Percentiles rank a stretch among this genome's conserved stretches.
Evolutionary conservation across 2,329 filamentous ascomycete species (phyloP).

Genomic region (Bertia moriformis): DNA sequence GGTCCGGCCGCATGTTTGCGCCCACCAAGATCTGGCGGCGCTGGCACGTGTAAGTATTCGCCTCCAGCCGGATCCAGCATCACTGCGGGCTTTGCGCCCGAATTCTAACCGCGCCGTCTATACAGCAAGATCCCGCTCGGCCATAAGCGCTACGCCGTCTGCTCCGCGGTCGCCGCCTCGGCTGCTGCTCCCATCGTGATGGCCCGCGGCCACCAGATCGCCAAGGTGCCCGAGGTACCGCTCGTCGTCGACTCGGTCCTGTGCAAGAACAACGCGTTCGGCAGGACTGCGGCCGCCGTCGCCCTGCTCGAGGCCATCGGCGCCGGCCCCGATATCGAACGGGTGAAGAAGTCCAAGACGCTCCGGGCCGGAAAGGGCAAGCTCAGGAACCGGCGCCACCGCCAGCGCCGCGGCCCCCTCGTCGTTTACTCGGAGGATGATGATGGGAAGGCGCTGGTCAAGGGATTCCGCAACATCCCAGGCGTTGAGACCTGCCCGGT

Average conservation of each 20-base stretch:
- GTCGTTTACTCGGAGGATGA: slow-evolving; percentile 93
- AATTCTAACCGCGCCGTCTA: slow-evolving; percentile 11
- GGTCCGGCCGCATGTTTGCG: slow-evolving; percentile 99
- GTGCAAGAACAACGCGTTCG: slow-evolving; percentile 64
- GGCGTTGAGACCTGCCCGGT: slow-evolving; percentile 95
- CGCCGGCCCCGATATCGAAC: slow-evolving; percentile 78
- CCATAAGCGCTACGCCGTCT: slow-evolving; percentile 88
- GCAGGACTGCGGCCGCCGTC: slow-evolving; percentile 80
- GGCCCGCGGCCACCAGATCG: slow-evolving; percentile 93
- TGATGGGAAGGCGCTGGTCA: slow-evolving; percentile 86
- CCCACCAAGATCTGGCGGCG: slow-evolving; percentile 99
- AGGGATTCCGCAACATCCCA: slow-evolving; percentile 96
- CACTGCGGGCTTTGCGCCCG: slow-evolving; percentile 3
- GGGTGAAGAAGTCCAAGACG: slow-evolving; percentile 95
- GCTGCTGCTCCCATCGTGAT: slow-evolving; percentile 87
- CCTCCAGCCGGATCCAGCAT: too few relatives aligned
- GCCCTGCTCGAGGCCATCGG: slow-evolving; percentile 80
- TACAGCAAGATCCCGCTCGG: too few relatives aligned
- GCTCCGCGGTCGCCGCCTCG: slow-evolving; percentile 91
- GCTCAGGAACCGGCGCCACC: slow-evolving; percentile 88
- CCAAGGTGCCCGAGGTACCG: slow-evolving; percentile 83
- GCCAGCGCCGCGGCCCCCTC: slow-evolving; percentile 92
- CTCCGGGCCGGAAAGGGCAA: slow-evolving; percentile 98
- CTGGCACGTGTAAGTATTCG: slow-evolving; percentile 99
- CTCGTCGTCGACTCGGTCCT: slow-evolving; percentile 86